Conservation (phyloP, 768 basidiomycete genomes). For the Mrakia gelida region DNA sequence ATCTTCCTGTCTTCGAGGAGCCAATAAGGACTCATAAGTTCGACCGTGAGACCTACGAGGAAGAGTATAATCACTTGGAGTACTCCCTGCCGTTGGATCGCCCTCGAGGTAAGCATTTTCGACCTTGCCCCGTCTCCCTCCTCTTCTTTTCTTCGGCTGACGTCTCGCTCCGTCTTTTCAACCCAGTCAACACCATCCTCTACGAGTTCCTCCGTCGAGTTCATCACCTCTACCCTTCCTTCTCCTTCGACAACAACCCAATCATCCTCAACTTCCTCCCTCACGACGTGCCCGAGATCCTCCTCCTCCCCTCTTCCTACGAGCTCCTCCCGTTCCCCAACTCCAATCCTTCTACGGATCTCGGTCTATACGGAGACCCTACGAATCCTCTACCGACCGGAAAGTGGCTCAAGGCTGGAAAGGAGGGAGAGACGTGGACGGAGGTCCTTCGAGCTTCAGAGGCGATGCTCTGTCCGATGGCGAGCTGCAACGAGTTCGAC, state of each 20-base stretch:
- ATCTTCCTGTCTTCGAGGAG: conserved; percentile 8
- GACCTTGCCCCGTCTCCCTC: neutral
- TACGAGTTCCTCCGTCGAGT: conserved; percentile 30
- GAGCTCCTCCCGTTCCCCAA: conserved; percentile 23
- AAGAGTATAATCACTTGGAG: conserved; percentile 2
- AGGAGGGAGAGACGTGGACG: neutral
- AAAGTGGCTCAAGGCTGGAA: neutral
- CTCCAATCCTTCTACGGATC: conserved; percentile 2
- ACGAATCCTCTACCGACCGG: neutral
- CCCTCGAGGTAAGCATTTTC: conserved; percentile 1
- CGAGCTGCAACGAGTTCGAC: conserved; percentile 27
- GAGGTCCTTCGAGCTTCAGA: conserved; percentile 1
- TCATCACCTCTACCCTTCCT: neutral
- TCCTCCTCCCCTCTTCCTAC: conserved; percentile 8
- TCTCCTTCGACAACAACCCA: conserved; percentile 18
- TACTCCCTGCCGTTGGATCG: neutral
- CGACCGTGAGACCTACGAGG: neutral
- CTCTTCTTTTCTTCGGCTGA: neutral
- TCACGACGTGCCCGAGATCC: conserved; percentile 14
- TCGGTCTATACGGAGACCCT: neutral
- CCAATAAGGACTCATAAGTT: neutral
- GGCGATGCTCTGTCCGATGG: conserved; percentile 19
- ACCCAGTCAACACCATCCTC: conserved; percentile 17
- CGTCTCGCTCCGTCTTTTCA: neutral
- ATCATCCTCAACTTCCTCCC: conserved; percentile 19